phyloP scores from a whole-genome alignment of 192 early-diverging fungal genomes.

The Entomortierella chlamydospora region DNA sequence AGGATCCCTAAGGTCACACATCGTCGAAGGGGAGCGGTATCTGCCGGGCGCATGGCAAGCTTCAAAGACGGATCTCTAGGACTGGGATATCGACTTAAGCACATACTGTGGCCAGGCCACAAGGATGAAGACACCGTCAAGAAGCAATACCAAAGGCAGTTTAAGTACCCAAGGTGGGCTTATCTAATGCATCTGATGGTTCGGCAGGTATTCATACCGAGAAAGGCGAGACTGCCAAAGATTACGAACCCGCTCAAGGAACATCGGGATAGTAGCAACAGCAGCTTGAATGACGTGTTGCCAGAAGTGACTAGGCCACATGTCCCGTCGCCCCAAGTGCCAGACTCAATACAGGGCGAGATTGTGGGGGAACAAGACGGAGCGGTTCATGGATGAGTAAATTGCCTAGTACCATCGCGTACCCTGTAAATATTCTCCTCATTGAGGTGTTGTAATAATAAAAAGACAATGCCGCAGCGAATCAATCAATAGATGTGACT shows the following conservation, averaged over 20 bases:
- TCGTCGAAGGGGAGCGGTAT: background rate
- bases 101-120: background rate
- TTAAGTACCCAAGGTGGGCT: slow-evolving; percentile 26
- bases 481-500: too few species aligned
- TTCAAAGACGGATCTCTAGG: background rate
- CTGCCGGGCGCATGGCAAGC: background rate
- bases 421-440: too few species aligned
- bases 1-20: background rate
- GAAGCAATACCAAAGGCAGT: slow-evolving; percentile 21
- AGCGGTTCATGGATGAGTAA: too few species aligned
- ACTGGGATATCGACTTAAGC: background rate
- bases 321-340: background rate
- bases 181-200: slow-evolving; percentile 28
- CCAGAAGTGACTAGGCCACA: background rate
- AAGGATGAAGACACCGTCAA: background rate
- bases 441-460: too few species aligned
- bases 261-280: background rate
- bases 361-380: too few species aligned
- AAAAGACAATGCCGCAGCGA: too few species aligned
- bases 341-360: background rate
- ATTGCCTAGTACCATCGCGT: too few species aligned
- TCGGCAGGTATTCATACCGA: slow-evolving; percentile 22
- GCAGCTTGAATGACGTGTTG: too few species aligned
- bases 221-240: slow-evolving; percentile 14
- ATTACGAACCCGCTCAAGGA: slow-evolving; percentile 23